Conservation (phyloP, 2,329 filamentous ascomycete genomes). For the Alternaria dauci region DNA sequence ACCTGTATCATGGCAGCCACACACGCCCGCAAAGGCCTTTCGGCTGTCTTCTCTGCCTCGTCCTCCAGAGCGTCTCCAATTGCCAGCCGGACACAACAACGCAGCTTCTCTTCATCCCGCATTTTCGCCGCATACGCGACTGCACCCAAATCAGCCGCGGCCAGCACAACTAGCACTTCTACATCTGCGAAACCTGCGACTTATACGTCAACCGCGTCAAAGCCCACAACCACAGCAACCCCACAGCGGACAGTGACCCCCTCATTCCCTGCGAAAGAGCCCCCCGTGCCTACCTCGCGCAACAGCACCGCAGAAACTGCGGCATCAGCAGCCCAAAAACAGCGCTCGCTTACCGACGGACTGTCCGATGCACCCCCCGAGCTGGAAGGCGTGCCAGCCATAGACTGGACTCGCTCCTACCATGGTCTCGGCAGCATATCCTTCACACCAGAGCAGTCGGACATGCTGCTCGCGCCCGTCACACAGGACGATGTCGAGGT, state of each 20-base stretch:
- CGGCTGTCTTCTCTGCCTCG: conserved; percentile 26
- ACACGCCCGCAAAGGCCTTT: conserved; percentile 30
- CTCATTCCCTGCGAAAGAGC: conserved; percentile 40
- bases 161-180: conserved; percentile 17
- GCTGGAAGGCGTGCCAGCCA: conserved; percentile 61
- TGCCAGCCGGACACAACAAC: conserved; percentile 25
- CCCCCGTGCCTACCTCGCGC: conserved; percentile 46
- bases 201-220: conserved; percentile 18
- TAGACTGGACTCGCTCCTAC: conserved; percentile 87
- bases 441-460: conserved; percentile 74
- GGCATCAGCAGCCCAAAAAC: conserved; percentile 35
- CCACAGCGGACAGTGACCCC: conserved; percentile 40
- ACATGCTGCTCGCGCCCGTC: conserved; percentile 73
- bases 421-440: conserved; percentile 76
- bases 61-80: conserved; percentile 26
- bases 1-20: conserved; percentile 30
- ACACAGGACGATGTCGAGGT: conserved; percentile 84
- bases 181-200: conserved; percentile 27
- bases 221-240: conserved; percentile 23
- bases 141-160: conserved; percentile 26
- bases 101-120: conserved; percentile 34
- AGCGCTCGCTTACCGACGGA: conserved; percentile 58
- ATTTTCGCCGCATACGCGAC: conserved; percentile 37
- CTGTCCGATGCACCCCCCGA: conserved; percentile 60
- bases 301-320: conserved; percentile 38